Evolutionary conservation across 2,329 filamentous ascomycete species (phyloP), one percentile per base, ranked within the genome.

Genomic region (Botrytis tulipae): DNA sequence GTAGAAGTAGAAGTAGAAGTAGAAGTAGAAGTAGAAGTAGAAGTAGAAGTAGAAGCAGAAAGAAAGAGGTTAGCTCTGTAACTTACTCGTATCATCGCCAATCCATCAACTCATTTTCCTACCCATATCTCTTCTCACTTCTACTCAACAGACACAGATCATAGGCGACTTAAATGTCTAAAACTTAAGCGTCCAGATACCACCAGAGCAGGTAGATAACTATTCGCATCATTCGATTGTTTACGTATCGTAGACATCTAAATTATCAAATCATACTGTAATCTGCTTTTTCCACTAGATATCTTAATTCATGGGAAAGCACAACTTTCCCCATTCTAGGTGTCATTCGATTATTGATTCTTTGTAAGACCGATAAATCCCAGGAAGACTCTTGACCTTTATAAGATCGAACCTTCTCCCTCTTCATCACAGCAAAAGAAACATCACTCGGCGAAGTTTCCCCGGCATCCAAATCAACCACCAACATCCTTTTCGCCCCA

Each of bases 81-180:
- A 3, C 46, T 25, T 48, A 25, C 46, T 48, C 46, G 46, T 3
- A 48, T 48, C 20, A 25, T 25, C 25, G 4, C 9, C 9, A 25
- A 22, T 4, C 22, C 46, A 48, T 10, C 22, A 48, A 9, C 22
- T 25, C 9, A 1, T 10, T 10, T 10, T 25, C 22, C 2, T 4
- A 48, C 25, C 4, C 22, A 25, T 25, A n/a, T 51, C 46, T 25
- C 22, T 51, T 51, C 32, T 32, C 32, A 32, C 32, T 32, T 32
- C 32, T 32, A 32, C 32, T 32, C 46, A 51, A 14, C 22, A 51
- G 22, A 51, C 22, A n/a, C 1, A 51, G 22, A 51, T 18, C 10
- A 10, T 7, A 51, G 10, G 4, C 10, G 10, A n/a, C 4, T n/a
- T 25, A 25, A 0, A n/a, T 5, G 25, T n/a, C 10, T 51, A n/a